Conservation (phyloP, 148 eudicot genomes). For the Talinum fruticosum region DNA sequence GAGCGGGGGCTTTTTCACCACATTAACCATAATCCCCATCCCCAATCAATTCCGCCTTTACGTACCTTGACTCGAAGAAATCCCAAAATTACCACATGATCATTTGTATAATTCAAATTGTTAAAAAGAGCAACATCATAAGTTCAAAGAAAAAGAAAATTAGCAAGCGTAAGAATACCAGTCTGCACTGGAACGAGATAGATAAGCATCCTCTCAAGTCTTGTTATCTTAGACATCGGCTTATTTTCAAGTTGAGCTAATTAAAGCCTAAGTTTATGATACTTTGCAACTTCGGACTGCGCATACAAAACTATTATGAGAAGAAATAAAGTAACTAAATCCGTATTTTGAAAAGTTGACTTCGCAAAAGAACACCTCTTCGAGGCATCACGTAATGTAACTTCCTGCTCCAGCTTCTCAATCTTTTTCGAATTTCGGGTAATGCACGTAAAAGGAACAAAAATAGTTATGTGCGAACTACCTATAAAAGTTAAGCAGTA, state of each 20-base stretch:
- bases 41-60: conserved; percentile 94
- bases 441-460: conserved; percentile 52
- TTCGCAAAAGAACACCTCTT: conserved; percentile 52
- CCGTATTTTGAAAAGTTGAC: background rate
- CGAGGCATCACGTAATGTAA: conserved; percentile 81
- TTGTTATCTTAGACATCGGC: conserved; percentile 85
- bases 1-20: conserved; percentile 69
- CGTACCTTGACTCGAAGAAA: conserved; percentile 64
- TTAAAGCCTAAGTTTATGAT: conserved; percentile 77
- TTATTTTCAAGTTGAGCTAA: conserved; percentile 72
- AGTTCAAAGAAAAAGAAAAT: background rate
- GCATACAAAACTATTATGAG: conserved; percentile 14
- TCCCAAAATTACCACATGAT: background rate
- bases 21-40: conserved; percentile 97
- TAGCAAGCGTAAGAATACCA: conserved; percentile 49
- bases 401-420: conserved; percentile 81
- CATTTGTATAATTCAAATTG: background rate
- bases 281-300: conserved; percentile 80
- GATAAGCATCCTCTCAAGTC: conserved; percentile 81
- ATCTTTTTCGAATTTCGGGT: conserved; percentile 85
- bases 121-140: background rate
- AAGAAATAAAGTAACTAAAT: background rate
- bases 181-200: conserved; percentile 87
- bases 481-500: conserved; percentile 4
- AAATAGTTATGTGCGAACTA: background rate